These are phyloP conservation scores for Chaetomiaceae sp. DNA, from an alignment of 2,329 filamentous ascomycete genomes.

Conservation along the genomic window DNA sequence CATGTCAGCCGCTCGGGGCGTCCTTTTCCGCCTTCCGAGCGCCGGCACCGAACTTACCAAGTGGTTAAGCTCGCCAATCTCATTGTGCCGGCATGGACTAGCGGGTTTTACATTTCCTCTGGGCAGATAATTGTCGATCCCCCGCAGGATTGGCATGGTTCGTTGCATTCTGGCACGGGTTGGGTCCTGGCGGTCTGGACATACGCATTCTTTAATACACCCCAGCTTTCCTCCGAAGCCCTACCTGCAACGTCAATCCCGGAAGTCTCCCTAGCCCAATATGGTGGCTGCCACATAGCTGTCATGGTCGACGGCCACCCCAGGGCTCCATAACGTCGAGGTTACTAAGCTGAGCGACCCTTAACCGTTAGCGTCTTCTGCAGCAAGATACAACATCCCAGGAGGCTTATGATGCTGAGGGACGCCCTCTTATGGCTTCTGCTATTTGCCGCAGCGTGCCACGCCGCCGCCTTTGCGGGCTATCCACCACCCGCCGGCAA, in stretches of 20 bases:
- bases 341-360: neutral
- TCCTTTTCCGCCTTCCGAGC: neutral
- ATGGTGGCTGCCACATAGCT: neutral
- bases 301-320: neutral
- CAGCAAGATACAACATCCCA: neutral
- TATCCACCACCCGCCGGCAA: neutral
- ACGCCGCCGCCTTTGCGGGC: neutral
- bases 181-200: neutral
- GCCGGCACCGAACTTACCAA: neutral
- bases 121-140: neutral
- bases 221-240: neutral
- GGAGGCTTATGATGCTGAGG: constrained; percentile 5
- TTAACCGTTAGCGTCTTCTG: neutral
- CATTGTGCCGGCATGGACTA: neutral
- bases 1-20: neutral
- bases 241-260: neutral
- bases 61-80: neutral
- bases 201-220: neutral
- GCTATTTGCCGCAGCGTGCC: constrained; percentile 9
- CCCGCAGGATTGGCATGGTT: neutral
- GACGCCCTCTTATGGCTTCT: constrained; percentile 1
- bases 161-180: neutral
- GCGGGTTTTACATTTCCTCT: neutral
- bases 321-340: neutral
- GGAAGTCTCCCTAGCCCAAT: neutral